Base-by-base conservation (phyloP, 495 filamentous ascomycete genomes). In the Cladorrhinum samala region DNA sequence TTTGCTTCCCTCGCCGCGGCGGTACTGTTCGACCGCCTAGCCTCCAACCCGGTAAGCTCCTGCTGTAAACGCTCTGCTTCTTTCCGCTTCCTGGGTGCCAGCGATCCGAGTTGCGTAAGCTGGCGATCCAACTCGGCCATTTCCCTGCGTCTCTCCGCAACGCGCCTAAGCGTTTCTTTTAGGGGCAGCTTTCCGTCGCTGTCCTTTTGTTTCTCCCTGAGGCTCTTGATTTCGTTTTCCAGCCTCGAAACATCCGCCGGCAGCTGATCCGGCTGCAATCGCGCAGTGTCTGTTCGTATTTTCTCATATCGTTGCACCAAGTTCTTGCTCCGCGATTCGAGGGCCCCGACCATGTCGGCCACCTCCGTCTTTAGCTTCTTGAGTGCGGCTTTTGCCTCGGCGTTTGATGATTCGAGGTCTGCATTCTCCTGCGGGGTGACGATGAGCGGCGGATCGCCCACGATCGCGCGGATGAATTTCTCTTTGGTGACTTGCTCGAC, bases 391-490 rank as follows among this genome's bases (percentile, higher is more conserved):
- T 98, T 97, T 19, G 85, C 83, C 19, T 74, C 78, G 3, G 76
- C 74, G 23, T 96, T 77, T 53, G 81, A 68, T 40, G 74, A 77
- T 65, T 95, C 91, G 25, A 96, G 74, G 49, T 87, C 85, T 16
- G 85, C 77, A 66, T 95, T 96, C 56, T 96, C 90, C 58, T 84
- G 77, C 40, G 85, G 79, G 14, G 85, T 85, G 51, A 95, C 86
- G 38, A 96, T 83, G 13, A 89, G 75, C 1, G 91, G 92, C 33
- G 90, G 88, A 50, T 96, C 89, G 58, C 86, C 87, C 16, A 92
- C 89, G 53, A 88, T 85, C 52, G 82, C 77, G 53, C 84, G 83
- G 30, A 89, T 83, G 65, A 88, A 88, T 56, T 87, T 87, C 62
- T 90, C 86, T 62, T 89, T 89, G 41, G 86, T 88, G 33, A 87